These are phyloP conservation scores for Litchi chinensis DNA, from an alignment of 345 rosid species.

Conservation along the genomic window DNA sequence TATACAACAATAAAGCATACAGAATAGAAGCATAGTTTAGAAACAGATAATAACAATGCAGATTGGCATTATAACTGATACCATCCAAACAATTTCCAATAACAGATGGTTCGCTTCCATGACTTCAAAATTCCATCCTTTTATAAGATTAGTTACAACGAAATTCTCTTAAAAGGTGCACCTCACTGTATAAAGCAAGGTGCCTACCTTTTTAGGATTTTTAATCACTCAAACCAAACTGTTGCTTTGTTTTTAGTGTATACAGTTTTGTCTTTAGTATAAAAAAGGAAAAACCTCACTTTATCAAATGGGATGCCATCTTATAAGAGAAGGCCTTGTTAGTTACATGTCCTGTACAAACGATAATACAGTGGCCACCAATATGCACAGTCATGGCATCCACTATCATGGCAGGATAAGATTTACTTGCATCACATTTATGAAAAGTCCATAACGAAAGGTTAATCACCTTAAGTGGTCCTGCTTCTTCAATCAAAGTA, in stretches of 20 bases:
- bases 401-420: not conserved
- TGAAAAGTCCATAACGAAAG: slow-evolving; percentile 3
- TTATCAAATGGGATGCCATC: not conserved
- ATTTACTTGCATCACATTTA: not conserved
- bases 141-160: not conserved
- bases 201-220: not conserved
- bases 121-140: not conserved
- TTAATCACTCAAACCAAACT: not conserved
- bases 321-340: not conserved
- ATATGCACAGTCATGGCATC: not conserved
- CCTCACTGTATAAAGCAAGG: not conserved
- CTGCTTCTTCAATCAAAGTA: slow-evolving; percentile 94
- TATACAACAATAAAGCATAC: slow-evolving; percentile 34
- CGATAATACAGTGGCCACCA: not conserved
- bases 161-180: not conserved
- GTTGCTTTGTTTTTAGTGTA: not conserved
- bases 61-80: not conserved
- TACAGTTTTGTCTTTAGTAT: not conserved
- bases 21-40: not conserved
- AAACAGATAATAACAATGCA: not conserved
- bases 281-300: not conserved
- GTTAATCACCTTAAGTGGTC: slow-evolving; percentile 69
- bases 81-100: not conserved
- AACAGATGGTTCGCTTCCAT: not conserved
- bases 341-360: not conserved